These are phyloP conservation scores for Neolentinus lepideus DNA, from an alignment of 1,284 basidiomycete species.

Conservation along the genomic window DNA sequence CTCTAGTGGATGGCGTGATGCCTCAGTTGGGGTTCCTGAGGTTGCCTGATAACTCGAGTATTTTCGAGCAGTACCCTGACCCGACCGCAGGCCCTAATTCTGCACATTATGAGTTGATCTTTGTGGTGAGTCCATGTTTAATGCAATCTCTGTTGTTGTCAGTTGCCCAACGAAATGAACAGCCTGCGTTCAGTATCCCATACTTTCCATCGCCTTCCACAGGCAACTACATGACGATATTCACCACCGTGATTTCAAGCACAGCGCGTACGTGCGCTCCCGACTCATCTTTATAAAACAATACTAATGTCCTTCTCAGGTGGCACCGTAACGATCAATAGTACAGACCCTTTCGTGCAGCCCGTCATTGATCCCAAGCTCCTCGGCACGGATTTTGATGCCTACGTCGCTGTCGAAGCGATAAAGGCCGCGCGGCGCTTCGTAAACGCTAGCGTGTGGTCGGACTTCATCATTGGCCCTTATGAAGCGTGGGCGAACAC, in stretches of 20 bases:
- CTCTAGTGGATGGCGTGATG: conserved; percentile 12
- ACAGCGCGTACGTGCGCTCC: conserved; percentile 6
- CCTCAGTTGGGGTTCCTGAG: conserved; percentile 12
- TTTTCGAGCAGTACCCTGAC: conserved; percentile 11
- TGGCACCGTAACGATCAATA: conserved; percentile 14
- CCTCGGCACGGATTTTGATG: conserved; percentile 11
- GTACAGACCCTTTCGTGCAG: conserved; percentile 16
- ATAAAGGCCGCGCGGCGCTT: conserved; percentile 9
- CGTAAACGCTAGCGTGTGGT: conserved; percentile 11
- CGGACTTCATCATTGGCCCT: conserved; percentile 11
- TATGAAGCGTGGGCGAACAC: conserved; percentile 8
- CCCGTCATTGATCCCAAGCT: conserved; percentile 21
- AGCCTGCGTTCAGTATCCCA: conserved; percentile 2
- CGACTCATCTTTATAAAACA: background rate
- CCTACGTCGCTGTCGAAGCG: conserved; percentile 6
- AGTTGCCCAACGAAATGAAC: background rate
- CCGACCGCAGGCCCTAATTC: conserved; percentile 13
- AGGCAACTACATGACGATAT: conserved; percentile 4
- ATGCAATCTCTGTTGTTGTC: background rate
- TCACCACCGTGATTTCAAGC: conserved; percentile 1
- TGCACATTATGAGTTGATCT: conserved; percentile 12
- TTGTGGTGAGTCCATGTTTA: conserved; percentile 4
- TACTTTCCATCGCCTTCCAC: conserved; percentile 2
- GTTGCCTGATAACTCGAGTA: conserved; percentile 9
- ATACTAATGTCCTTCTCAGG: conserved; percentile 1